Base-by-base conservation (phyloP, 2,329 filamentous ascomycete genomes). In the Hypoxylon rubiginosum region DNA sequence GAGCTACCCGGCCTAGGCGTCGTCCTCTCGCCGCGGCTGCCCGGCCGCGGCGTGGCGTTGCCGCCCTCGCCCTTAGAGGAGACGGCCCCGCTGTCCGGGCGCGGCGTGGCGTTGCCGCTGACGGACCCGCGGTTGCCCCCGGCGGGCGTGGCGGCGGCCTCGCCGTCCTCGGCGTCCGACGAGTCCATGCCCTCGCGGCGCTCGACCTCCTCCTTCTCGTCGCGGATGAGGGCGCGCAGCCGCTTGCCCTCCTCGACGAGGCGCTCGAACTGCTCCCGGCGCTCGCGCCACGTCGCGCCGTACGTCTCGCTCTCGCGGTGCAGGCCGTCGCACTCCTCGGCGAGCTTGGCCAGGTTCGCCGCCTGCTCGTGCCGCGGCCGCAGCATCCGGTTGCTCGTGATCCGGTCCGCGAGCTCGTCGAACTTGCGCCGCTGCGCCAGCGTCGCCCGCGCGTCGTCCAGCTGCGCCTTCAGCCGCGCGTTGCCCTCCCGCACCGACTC, bases 151-250 rank as follows among this genome's bases (percentile, higher is more conserved):
- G 82, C 73, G 3, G 71, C 77, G 0, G 71, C 77, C 65, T 85
- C 84, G 4, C 82, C 85, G 39, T 90, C 89, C 71, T 90, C 90
- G 15, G 83, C 87, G 51, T 89, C 90, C 69, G 89, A 89, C n/a
- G n/a, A n/a, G 61, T 88, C 87, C 88, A 93, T 93, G 30, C 93
- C 93, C 78, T 97, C 93, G 58, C 93, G 87, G 45, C 93, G 85
- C 80, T 97, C 94, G 0, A 96, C 92, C 80, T 97, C 94, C 78
- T 97, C 94, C 81, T 97, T 97, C 83, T 97, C 95, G 75, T 97
- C 94, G 66, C 94, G 90, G 75, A 98, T 97, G 77, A 97, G 85
- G 52, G 92, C 86, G 62, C 94, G 85, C 78, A 98, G 85, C 69
- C 92, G 86, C 87, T 92, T 92, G n/a, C 93, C 93, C 82, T 97